Conservation (phyloP, 1,284 basidiomycete species). For the Phaffia rhodozyma region DNA sequence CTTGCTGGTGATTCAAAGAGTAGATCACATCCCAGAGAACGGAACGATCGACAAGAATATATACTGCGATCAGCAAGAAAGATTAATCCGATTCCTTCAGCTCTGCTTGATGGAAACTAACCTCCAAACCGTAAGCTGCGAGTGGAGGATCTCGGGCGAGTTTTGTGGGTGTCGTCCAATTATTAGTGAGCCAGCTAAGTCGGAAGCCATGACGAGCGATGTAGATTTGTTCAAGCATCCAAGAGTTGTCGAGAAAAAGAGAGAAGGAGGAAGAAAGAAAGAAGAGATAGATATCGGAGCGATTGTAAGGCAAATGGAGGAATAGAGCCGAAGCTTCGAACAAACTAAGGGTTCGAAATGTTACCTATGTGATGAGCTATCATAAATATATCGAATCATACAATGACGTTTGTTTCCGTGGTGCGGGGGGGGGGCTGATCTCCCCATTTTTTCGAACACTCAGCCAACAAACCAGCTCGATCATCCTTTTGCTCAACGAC, state of each 20-base stretch:
- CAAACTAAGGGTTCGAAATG: too few relatives aligned
- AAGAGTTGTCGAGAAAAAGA: not conserved
- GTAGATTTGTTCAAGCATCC: slow-evolving; percentile 40
- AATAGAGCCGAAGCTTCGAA: too few relatives aligned
- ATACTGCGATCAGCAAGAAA: not conserved
- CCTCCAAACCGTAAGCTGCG: slow-evolving; percentile 36
- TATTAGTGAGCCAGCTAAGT: slow-evolving; percentile 32
- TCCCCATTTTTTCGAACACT: too few relatives aligned
- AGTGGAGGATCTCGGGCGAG: slow-evolving; percentile 41
- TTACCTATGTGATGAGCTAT: too few relatives aligned
- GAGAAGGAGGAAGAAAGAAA: not conserved
- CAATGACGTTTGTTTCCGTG: too few relatives aligned
- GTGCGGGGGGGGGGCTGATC: too few relatives aligned
- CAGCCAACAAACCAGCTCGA: too few relatives aligned
- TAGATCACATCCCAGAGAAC: not conserved
- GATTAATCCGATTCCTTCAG: not conserved
- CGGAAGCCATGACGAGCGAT: slow-evolving; percentile 40
- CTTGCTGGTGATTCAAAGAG: not conserved
- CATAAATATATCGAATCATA: too few relatives aligned
- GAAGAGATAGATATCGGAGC: too few relatives aligned
- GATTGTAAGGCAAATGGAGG: too few relatives aligned
- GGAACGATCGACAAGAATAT: not conserved
- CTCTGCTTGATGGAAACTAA: not conserved
- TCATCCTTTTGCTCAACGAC: too few relatives aligned
- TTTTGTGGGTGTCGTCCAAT: slow-evolving; percentile 35